A percentile compares a stretch with the other conserved stretches of the same genome.
Evolutionary conservation across 768 basidiomycete genomes (phyloP).

Genomic region (Mycena epipterygia): DNA sequence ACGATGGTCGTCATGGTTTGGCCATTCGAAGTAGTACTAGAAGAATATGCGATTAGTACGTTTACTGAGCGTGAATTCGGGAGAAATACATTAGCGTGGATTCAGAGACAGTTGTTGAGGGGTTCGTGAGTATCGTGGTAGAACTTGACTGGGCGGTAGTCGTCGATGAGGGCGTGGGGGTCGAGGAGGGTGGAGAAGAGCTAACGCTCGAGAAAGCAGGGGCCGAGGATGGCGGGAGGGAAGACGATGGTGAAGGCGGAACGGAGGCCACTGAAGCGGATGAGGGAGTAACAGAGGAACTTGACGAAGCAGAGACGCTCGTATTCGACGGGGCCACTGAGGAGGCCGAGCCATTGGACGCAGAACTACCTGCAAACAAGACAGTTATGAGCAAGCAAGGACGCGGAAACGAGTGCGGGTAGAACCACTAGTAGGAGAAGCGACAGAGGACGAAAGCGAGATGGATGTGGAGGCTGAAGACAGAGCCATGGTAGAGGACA

Average conservation of each 20-base stretch:
- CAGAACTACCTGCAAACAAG: not conserved
- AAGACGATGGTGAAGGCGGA: not conserved
- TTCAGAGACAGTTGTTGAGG: constrained; percentile 16
- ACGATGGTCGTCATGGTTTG: constrained; percentile 28
- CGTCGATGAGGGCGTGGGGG: constrained; percentile 15
- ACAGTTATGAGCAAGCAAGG: constrained; percentile 6
- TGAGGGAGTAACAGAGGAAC: not conserved
- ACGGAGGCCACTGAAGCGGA: not conserved
- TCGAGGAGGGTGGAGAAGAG: not conserved
- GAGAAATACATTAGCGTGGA: constrained; percentile 11
- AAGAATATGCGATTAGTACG: not conserved
- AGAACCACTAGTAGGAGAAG: constrained; percentile 14
- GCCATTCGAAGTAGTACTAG: constrained; percentile 28
- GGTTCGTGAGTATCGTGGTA: constrained; percentile 29
- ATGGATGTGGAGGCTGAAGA: too few species aligned
- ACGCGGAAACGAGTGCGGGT: not conserved
- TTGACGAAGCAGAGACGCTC: not conserved
- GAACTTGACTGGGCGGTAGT: not conserved
- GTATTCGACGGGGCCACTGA: not conserved
- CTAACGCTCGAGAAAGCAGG: not conserved
- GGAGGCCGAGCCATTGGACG: constrained; percentile 3
- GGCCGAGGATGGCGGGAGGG: constrained; percentile 1
- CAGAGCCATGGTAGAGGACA: constrained; percentile 13
- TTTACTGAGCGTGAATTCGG: not conserved
- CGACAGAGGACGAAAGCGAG: not conserved